A percentile compares a stretch with the other conserved stretches of the same genome.
phyloP scores from a whole-genome alignment of 805 yeast genomes.

The Ogataea corticis region DNA sequence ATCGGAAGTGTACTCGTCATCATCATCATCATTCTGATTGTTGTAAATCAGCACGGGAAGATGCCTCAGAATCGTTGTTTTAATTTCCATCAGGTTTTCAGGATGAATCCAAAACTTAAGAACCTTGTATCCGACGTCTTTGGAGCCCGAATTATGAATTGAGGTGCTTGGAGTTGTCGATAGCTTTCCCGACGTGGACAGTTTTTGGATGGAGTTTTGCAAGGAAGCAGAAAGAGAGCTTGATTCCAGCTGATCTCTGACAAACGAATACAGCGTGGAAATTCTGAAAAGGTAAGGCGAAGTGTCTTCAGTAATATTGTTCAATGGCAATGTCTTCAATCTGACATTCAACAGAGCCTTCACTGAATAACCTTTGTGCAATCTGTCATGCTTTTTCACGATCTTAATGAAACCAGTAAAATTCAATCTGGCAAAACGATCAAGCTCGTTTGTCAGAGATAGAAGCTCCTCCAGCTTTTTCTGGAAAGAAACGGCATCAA shows the following conservation, averaged over 20 bases:
- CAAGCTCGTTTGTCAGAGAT: constrained; percentile 78
- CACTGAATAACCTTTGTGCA: constrained; percentile 87
- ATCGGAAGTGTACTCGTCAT: constrained; percentile 58
- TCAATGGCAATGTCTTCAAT: constrained; percentile 83
- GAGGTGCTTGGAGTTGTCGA: constrained; percentile 36
- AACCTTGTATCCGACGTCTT: constrained; percentile 47
- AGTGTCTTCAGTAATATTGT: constrained; percentile 78
- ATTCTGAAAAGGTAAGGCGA: constrained; percentile 85
- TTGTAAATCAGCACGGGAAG: constrained; percentile 85
- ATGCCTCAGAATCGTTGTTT: constrained; percentile 90
- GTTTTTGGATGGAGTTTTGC: constrained; percentile 47
- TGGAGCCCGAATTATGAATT: constrained; percentile 9
- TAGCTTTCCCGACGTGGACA: constrained; percentile 42
- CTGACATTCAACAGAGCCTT: constrained; percentile 87
- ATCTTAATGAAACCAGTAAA: constrained; percentile 94
- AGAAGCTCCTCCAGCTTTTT: constrained; percentile 70
- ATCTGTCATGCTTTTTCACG: constrained; percentile 92
- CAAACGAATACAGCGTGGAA: constrained; percentile 75
- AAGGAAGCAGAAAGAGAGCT: constrained; percentile 36
- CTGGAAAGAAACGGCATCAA: constrained; percentile 66
- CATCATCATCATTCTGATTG: constrained; percentile 47
- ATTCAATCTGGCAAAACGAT: constrained; percentile 86
- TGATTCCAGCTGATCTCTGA: constrained; percentile 67
- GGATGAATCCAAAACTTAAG: constrained; percentile 96
- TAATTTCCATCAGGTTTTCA: constrained; percentile 96